Percentiles rank a stretch among this genome's conserved stretches.
Evolutionary conservation across 257 asterid species (phyloP).

Genomic region (Striga asiatica): DNA sequence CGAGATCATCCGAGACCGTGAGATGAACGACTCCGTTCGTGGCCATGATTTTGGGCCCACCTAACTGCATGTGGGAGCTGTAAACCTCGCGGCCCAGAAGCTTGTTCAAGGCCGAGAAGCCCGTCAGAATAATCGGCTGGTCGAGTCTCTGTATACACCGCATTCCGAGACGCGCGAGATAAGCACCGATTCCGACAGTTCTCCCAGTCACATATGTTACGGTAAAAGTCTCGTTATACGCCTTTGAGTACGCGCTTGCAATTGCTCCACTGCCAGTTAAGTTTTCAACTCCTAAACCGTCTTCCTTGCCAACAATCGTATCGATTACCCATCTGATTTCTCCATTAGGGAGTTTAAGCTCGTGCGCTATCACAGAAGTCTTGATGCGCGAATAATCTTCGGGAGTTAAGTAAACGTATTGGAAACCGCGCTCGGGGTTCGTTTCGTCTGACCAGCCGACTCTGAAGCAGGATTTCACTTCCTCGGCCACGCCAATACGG

Average conservation of each 20-base stretch:
- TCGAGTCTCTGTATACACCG: conserved; percentile 95
- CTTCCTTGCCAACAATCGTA: conserved; percentile 84
- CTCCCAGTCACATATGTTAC: conserved; percentile 88
- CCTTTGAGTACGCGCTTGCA: conserved; percentile 91
- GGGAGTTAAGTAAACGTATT: conserved; percentile 71
- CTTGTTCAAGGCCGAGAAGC: conserved; percentile 92
- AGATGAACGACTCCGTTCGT: conserved; percentile 96
- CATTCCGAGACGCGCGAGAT: conserved; percentile 96
- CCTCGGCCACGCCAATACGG: conserved; percentile 98
- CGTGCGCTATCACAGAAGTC: conserved; percentile 76
- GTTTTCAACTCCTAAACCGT: conserved; percentile 81
- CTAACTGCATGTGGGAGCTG: conserved; percentile 98
- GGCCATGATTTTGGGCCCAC: conserved; percentile 99
- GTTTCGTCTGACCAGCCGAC: conserved; percentile 96
- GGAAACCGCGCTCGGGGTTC: conserved; percentile 87
- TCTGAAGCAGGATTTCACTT: conserved; percentile 90
- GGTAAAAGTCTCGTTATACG: conserved; percentile 86
- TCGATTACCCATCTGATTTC: conserved; percentile 84
- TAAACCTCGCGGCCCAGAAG: conserved; percentile 93
- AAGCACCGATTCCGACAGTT: conserved; percentile 97
- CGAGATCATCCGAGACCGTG: conserved; percentile 92
- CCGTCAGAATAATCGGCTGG: conserved; percentile 92
- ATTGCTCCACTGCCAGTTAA: conserved; percentile 94
- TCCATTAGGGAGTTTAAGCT: conserved; percentile 50
- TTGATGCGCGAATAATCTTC: conserved; percentile 67